Conservation (phyloP, 2,329 filamentous ascomycete genomes). For the Aspergillus persii region DNA sequence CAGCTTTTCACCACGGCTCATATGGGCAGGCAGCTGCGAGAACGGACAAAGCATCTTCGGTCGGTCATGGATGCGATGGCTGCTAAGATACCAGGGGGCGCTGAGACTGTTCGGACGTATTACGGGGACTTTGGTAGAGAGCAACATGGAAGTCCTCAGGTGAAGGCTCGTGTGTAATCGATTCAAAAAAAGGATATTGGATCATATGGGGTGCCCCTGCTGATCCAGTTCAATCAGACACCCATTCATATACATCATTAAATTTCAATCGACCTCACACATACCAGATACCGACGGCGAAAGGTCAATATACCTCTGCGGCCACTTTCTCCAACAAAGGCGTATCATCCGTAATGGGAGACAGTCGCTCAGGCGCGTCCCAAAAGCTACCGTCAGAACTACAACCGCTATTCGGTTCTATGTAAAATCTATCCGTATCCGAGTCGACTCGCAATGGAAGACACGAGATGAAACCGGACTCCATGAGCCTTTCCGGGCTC, state of each 20-base stretch:
- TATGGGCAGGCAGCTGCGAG: neutral
- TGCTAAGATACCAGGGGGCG: neutral
- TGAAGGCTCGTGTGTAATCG: neutral
- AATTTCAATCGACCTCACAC: neutral
- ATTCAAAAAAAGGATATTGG: too few species aligned
- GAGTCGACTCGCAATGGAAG: neutral
- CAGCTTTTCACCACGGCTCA: neutral
- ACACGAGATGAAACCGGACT: neutral
- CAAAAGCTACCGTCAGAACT: neutral
- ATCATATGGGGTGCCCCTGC: too few species aligned
- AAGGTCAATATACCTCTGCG: neutral
- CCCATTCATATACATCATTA: too few species aligned
- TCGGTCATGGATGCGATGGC: neutral
- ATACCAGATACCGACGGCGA: neutral
- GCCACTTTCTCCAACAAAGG: neutral
- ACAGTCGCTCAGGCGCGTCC: neutral
- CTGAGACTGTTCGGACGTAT: neutral
- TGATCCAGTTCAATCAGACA: too few species aligned
- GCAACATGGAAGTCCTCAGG: fast-evolving
- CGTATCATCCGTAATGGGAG: neutral
- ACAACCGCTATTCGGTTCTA: neutral
- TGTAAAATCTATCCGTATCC: neutral
- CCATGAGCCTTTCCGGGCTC: neutral
- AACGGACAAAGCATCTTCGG: neutral
- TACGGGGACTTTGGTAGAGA: neutral